These are phyloP conservation scores for Talaromyces rugulosus DNA, from an alignment of 2,329 filamentous ascomycete genomes.

Conservation along the genomic window DNA sequence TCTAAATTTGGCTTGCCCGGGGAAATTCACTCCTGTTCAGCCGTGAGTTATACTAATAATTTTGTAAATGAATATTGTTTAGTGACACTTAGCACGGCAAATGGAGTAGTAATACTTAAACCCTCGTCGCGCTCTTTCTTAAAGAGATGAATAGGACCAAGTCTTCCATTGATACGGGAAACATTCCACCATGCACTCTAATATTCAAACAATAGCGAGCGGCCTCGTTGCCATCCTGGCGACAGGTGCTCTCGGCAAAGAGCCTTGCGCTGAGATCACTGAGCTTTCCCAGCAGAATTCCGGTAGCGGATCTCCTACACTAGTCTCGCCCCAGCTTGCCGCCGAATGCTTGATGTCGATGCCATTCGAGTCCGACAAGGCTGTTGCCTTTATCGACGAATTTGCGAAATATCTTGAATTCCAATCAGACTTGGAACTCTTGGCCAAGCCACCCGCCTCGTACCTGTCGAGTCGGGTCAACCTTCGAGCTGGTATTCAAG, in stretches of 20 bases:
- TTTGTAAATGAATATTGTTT: not conserved
- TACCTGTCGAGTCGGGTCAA: slow-evolving; percentile 51
- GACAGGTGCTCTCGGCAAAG: not conserved
- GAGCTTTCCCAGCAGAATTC: not conserved
- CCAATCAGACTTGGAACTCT: slow-evolving; percentile 47
- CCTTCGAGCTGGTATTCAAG: slow-evolving; percentile 43
- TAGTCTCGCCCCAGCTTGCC: not conserved
- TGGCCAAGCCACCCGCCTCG: slow-evolving; percentile 49
- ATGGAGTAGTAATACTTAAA: not conserved
- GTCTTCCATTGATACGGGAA: not conserved
- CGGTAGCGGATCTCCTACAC: too few species aligned
- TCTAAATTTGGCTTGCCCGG: not conserved
- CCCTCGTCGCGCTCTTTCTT: not conserved
- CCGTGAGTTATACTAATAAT: not conserved
- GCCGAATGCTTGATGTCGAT: slow-evolving; percentile 24
- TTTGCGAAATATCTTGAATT: slow-evolving; percentile 41
- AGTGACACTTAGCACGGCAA: not conserved
- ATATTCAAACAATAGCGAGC: not conserved
- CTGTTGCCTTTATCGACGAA: slow-evolving; percentile 21
- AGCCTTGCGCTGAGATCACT: slow-evolving; percentile 3
- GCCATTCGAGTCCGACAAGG: slow-evolving; percentile 24
- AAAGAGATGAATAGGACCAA: not conserved
- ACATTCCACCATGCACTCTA: not conserved
- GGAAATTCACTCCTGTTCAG: not conserved
- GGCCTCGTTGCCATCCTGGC: not conserved